phyloP scores from a whole-genome alignment of 352 stramenopile species.

The Peronospora destructor region DNA sequence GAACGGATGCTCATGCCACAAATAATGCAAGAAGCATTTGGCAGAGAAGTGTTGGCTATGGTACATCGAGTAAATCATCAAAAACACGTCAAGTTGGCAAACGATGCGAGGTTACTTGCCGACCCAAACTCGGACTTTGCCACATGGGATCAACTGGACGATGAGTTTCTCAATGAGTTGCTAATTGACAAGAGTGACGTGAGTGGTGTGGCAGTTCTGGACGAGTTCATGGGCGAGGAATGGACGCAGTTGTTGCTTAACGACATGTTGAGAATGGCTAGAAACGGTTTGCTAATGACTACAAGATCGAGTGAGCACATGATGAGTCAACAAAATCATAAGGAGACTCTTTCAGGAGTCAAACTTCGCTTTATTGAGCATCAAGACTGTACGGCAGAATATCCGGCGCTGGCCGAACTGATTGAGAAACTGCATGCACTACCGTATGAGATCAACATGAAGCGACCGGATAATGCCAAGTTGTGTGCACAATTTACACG shows the following conservation, averaged over 20 bases:
- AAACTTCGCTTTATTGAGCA: conserved; percentile 60
- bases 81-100: conserved; percentile 71
- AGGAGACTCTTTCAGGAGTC: conserved; percentile 10
- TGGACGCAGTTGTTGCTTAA: conserved; percentile 58
- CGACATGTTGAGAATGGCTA: conserved; percentile 61
- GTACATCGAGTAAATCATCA: conserved; percentile 77
- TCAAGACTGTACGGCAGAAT: conserved; percentile 46
- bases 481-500: conserved; percentile 69
- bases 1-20: conserved; percentile 64
- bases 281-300: conserved; percentile 42
- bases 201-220: conserved; percentile 43
- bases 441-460: conserved; percentile 79
- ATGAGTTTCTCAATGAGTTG: conserved; percentile 43
- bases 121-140: conserved; percentile 51
- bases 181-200: conserved; percentile 4
- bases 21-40: conserved; percentile 81
- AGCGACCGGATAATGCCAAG: conserved; percentile 30
- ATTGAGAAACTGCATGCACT: conserved; percentile 69
- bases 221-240: conserved; percentile 77
- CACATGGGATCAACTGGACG: conserved; percentile 54
- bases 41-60: conserved; percentile 73
- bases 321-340: conserved; percentile 10
- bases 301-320: conserved; percentile 19
- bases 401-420: conserved; percentile 65
- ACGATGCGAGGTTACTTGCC: conserved; percentile 52